Evolutionary conservation across 1,284 basidiomycete genomes (phyloP), one percentile per base, ranked within the genome.

Genomic region (Tilletiopsis washingtonensis): DNA sequence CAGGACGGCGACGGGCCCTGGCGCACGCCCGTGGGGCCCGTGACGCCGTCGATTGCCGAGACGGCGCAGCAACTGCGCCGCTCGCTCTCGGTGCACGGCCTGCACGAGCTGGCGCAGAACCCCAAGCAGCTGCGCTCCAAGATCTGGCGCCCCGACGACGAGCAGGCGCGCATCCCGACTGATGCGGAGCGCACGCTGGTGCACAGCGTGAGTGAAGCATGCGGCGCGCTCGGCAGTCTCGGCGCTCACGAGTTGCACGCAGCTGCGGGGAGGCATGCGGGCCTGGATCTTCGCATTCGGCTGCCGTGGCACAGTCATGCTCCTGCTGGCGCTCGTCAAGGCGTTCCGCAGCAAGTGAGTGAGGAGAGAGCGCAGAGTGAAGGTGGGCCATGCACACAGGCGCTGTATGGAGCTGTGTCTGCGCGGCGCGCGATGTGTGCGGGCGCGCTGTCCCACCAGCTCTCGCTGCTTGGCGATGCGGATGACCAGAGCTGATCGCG

Each of bases 121-220:
- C 63, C 67, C 5, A 45, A 59, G 4, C 53, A 70, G 48, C 50
- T 71, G 21, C 58, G 67, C 29, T 62, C 62, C 20, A 70, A 69
- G 54, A 55, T 73, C 2, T 73, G 70, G 70, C 45, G 70, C 23
- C 65, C 69, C 1, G 59, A 67, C n/a, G 63, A 73, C 36, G 70
- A 73, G 37, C 59, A 53, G 32, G 59, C 61, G 3, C 54, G 57
- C 12, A 47, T 71, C 6, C 70, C 70, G 0, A 53, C 46, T 26
- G 70, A 73, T 42, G 71, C 67, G 69, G 70, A 73, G 53, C 51
- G 70, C 9, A 52, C 71, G 9, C 57, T 54, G 1, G 65, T 73
- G 0, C 66, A 73, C 44, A 65, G 69, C 26, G 47, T 57, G 2
- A 9, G 29, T 34, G n/a, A n/a, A n/a, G n/a, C 29, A 34, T 34